These are phyloP conservation scores for Populus tremula DNA, from an alignment of 345 rosid genomes.

Conservation along the genomic window DNA sequence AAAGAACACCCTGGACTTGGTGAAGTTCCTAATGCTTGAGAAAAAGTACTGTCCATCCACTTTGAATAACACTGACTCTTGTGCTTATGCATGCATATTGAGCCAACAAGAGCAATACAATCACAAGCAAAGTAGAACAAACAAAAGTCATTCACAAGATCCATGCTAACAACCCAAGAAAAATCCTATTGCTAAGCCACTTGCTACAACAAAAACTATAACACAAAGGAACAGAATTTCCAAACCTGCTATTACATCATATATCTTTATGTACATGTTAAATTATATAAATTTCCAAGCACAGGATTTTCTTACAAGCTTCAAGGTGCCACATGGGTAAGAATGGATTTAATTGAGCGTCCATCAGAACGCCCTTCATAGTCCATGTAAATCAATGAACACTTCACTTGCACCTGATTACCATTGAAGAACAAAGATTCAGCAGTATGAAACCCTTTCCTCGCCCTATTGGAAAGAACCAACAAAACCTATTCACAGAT, in stretches of 20 bases:
- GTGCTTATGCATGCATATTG: too few species aligned
- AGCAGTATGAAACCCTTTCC: background rate
- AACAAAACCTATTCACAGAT: background rate
- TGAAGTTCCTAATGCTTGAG: too few species aligned
- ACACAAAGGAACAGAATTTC: slow-evolving; percentile 7
- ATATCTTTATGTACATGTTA: too few species aligned
- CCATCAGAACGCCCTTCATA: slow-evolving; percentile 97
- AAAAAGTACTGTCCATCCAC: too few species aligned
- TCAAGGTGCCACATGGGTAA: slow-evolving; percentile 85
- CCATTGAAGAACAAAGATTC: slow-evolving; percentile 17
- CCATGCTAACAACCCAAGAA: background rate
- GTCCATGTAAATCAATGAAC: slow-evolving; percentile 76
- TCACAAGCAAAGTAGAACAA: too few species aligned
- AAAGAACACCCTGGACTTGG: too few species aligned
- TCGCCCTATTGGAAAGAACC: too few species aligned
- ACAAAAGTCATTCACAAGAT: too few species aligned
- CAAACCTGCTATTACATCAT: background rate
- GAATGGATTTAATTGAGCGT: slow-evolving; percentile 86
- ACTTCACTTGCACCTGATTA: slow-evolving; percentile 85
- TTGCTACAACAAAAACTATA: background rate
- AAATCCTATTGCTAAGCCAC: background rate
- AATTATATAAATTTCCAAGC: background rate
- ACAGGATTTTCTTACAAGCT: slow-evolving; percentile 62
- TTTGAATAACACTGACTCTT: too few species aligned
- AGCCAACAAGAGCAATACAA: too few species aligned